These are phyloP conservation scores for Stephanodiscus triporus DNA, from an alignment of 108 stramenopile species.

Conservation along the genomic window DNA sequence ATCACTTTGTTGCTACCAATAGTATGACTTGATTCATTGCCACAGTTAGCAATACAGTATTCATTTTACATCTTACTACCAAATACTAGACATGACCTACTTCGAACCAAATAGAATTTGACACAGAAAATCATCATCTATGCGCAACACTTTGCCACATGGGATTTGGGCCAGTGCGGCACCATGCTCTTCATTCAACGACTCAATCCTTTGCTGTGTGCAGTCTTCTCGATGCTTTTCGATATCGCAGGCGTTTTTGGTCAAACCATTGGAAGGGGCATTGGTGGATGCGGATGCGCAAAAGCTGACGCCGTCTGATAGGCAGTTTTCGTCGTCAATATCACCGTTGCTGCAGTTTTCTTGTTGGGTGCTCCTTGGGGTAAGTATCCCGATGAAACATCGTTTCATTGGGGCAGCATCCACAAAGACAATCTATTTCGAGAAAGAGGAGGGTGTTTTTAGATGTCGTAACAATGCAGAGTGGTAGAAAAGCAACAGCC, in stretches of 20 bases:
- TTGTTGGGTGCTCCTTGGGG: conserved; percentile 1
- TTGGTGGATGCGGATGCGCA: not conserved
- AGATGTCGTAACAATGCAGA: not conserved
- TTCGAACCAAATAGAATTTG: conserved; percentile 4
- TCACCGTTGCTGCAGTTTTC: not conserved
- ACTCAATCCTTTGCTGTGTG: not conserved
- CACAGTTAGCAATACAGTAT: not conserved
- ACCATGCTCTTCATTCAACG: not conserved
- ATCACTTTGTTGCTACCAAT: conserved; percentile 37
- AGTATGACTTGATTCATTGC: conserved; percentile 5
- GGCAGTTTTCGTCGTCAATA: not conserved
- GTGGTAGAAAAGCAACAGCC: not conserved
- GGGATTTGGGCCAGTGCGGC: conserved; percentile 2
- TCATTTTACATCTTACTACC: not conserved
- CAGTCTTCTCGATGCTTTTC: not conserved
- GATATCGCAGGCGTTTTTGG: not conserved
- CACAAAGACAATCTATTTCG: conserved; percentile 29
- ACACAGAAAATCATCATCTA: conserved; percentile 19
- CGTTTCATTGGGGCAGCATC: conserved; percentile 22
- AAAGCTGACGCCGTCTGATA: not conserved
- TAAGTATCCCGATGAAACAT: conserved; percentile 37
- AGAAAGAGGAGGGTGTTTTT: not conserved
- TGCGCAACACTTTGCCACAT: conserved; percentile 22
- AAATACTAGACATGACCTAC: not conserved
- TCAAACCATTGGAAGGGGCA: not conserved